Evolutionary conservation across 2,329 filamentous ascomycete genomes (phyloP), one percentile per base, ranked within the genome.

Genomic region (Trichophyton benhamiae): DNA sequence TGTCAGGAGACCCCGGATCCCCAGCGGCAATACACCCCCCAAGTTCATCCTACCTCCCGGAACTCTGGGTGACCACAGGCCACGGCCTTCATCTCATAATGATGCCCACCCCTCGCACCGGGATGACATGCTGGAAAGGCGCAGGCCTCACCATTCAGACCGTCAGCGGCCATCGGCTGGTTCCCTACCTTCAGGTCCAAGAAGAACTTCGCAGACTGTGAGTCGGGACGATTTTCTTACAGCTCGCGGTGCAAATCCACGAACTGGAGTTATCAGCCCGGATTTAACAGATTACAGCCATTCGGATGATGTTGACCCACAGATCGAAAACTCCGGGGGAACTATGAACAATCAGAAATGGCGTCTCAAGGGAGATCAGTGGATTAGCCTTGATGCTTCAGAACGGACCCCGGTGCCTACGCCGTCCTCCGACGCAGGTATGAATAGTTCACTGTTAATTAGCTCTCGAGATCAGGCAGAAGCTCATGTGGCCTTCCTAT

Each of bases 201-300:
- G 52, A 30, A 48, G 58, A 42, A 30, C 58, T 17, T 59, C 58
- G 0, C 27, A 58, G 17, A 65, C 65, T 8, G 64, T 66, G 11
- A 68, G 68, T 44, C 66, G 65, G n/a, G 72, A 73, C 41, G 73
- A 75, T 52, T 70, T 68, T 61, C 65, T 75, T 13, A 67, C 69
- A 8, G 69, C 61, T 13, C 67, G 71, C 58, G 72, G 70, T 30
- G 68, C 68, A 9, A 76, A 72, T 62, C 67, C 71, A 22, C 69
- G 71, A 30, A 73, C 74, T 1, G 72, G 72, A 3, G 70, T 77
- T 5, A 66, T 75, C 4, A 75, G 70, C 38, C 73, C 75, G 8
- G 71, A 63, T 49, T 61, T 68, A 38, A 62, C 68, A 58, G 71
- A 68, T 53, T 64, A 60, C 46, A 67, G 38, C 48, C 62, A 64